These are phyloP conservation scores for Leccinum disarticulatum DNA, from an alignment of 768 basidiomycete species.

Conservation along the genomic window DNA sequence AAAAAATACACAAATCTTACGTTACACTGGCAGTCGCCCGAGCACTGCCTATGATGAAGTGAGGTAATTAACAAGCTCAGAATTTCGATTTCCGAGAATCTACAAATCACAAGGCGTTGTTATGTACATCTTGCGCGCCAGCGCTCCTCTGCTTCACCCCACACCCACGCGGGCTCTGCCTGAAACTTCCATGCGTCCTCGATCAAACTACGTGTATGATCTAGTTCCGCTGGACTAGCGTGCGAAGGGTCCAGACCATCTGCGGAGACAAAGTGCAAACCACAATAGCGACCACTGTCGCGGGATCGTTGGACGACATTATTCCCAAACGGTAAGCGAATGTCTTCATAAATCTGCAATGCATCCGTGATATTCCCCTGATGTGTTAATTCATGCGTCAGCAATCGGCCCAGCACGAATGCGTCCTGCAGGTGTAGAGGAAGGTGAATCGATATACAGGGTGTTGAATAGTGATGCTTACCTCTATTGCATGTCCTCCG, in stretches of 20 bases:
- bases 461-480: constrained; percentile 11
- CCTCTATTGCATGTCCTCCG: constrained; percentile 53
- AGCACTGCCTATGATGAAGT: no score
- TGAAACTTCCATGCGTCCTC: constrained; percentile 23
- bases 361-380: constrained; percentile 25
- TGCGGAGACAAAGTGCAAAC: constrained; percentile 10
- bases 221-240: constrained; percentile 9
- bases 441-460: not conserved
- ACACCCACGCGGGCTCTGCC: constrained; percentile 3
- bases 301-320: constrained; percentile 18
- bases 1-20: not conserved
- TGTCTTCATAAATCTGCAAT: constrained; percentile 32
- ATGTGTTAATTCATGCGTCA: constrained; percentile 25
- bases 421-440: constrained; percentile 23
- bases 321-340: constrained; percentile 33
- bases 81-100: no score
- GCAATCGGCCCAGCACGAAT: constrained; percentile 30
- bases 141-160: constrained; percentile 13
- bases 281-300: constrained; percentile 24
- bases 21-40: no score
- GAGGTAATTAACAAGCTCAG: no score
- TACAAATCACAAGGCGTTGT: no score
- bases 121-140: constrained; percentile 2
- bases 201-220: constrained; percentile 7
- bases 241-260: constrained; percentile 2